A percentile compares a stretch with the other conserved stretches of the same genome.
phyloP scores from a whole-genome alignment of 2,329 filamentous ascomycete genomes.

The Daldinia sp. region DNA sequence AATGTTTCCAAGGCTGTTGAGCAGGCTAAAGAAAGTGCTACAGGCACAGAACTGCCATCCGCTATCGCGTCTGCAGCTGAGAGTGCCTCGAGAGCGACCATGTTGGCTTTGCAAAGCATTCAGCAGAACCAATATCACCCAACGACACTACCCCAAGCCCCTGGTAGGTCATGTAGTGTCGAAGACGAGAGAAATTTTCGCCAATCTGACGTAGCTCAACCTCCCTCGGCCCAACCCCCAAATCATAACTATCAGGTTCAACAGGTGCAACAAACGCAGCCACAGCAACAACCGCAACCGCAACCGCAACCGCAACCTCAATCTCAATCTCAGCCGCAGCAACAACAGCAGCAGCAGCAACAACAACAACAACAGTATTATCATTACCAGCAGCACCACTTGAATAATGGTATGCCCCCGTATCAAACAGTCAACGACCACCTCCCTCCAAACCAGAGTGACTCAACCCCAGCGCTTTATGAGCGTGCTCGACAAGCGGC shows the following conservation, averaged over 20 bases:
- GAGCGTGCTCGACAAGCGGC: slow-evolving; percentile 67
- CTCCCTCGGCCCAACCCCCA: slow-evolving; percentile 17
- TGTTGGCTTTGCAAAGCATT: slow-evolving; percentile 46
- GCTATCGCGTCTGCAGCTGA: slow-evolving; percentile 45
- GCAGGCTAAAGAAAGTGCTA: slow-evolving; percentile 41
- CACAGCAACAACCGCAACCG: background rate
- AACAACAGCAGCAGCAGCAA: background rate
- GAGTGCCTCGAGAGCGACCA: slow-evolving; percentile 46
- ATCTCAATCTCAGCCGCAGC: slow-evolving; percentile 40
- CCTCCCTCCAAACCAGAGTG: slow-evolving; percentile 65
- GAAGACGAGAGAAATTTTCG: background rate
- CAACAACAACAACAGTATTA: slow-evolving; percentile 38
- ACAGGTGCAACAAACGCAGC: slow-evolving; percentile 12
- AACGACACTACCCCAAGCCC: slow-evolving; percentile 43
- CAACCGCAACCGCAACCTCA: slow-evolving; percentile 37
- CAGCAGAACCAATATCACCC: slow-evolving; percentile 47
- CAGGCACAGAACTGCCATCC: slow-evolving; percentile 42
- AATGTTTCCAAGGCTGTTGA: slow-evolving; percentile 46
- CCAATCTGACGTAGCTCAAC: slow-evolving; percentile 37
- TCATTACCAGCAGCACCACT: slow-evolving; percentile 39
- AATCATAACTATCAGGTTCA: slow-evolving; percentile 39
- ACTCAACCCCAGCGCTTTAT: slow-evolving; percentile 63
- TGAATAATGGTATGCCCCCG: slow-evolving; percentile 28
- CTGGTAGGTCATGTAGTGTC: slow-evolving; percentile 32
- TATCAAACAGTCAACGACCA: slow-evolving; percentile 44